These are phyloP conservation scores for Cryptosporidium sp. DNA, from an alignment of 169 alveolate species.

Conservation along the genomic window DNA sequence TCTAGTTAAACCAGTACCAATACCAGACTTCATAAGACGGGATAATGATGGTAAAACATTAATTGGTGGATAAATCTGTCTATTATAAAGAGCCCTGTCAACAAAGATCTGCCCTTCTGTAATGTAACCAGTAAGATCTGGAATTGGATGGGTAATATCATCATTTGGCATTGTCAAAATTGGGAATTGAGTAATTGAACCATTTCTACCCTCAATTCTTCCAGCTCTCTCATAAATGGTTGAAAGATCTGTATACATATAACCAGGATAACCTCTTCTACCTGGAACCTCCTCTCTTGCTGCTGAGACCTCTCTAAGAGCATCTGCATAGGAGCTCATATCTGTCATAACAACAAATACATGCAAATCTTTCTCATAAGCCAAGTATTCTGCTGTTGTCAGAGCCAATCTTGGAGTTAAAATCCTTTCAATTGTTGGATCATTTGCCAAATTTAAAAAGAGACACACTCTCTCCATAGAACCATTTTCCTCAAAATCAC, in stretches of 20 bases:
- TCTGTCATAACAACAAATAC: slow-evolving; percentile 99
- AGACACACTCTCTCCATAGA: slow-evolving; percentile 98
- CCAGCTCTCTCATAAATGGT: slow-evolving; percentile 99
- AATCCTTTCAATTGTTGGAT: slow-evolving; percentile 99
- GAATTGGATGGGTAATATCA: slow-evolving; percentile 99
- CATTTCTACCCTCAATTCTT: slow-evolving; percentile 96
- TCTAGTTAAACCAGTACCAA: slow-evolving; percentile 99
- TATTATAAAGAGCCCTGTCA: slow-evolving; percentile 96
- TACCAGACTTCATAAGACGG: slow-evolving; percentile 99
- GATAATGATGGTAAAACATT: slow-evolving; percentile 98
- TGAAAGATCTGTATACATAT: slow-evolving; percentile 99
- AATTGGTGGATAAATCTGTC: slow-evolving; percentile 94
- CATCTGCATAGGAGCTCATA: slow-evolving; percentile 99
- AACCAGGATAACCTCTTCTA: slow-evolving; percentile 99
- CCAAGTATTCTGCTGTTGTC: slow-evolving; percentile 99
- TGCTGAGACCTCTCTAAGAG: slow-evolving; percentile 99
- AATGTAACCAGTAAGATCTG: slow-evolving; percentile 98
- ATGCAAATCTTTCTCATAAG: slow-evolving; percentile 97
- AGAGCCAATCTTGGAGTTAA: slow-evolving; percentile 98
- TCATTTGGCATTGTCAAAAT: slow-evolving; percentile 99
- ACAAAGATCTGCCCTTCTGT: slow-evolving; percentile 99
- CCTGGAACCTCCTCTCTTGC: slow-evolving; percentile 99
- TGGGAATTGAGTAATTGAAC: slow-evolving; percentile 98
- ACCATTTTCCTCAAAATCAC: slow-evolving; percentile 99
- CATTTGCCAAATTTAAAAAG: slow-evolving; percentile 99